A percentile compares a stretch with the other conserved stretches of the same genome.
phyloP scores from a whole-genome alignment of 345 rosid species.

The Syzygium jambos region DNA sequence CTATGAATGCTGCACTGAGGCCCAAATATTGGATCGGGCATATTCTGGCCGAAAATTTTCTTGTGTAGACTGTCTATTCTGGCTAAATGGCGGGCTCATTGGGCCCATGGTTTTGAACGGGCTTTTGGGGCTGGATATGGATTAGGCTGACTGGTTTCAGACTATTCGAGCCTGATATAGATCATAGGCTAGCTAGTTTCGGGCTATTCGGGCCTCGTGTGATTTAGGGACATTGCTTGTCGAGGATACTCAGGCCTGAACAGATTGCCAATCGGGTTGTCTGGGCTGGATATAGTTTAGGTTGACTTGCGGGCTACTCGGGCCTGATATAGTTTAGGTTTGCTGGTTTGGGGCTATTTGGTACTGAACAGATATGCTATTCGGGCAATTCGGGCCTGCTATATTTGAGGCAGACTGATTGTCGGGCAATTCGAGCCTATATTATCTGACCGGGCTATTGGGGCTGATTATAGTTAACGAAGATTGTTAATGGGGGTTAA shows the following conservation, averaged over 20 bases:
- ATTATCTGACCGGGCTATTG: no score
- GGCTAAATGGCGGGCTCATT: neutral
- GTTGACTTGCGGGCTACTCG: neutral
- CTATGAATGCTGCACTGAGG: neutral
- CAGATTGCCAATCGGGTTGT: neutral
- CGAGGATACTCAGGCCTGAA: neutral
- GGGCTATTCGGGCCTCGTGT: neutral
- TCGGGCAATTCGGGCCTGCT: neutral
- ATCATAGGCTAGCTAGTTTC: neutral
- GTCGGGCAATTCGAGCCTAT: no score
- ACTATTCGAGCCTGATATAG: neutral
- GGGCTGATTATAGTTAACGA: neutral
- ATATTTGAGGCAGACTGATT: neutral
- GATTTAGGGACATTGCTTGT: neutral
- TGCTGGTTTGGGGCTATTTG: no score
- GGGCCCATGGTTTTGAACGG: neutral
- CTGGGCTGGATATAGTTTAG: neutral
- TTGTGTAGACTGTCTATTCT: neutral
- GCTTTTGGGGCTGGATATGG: neutral
- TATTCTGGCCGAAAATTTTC: neutral
- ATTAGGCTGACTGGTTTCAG: neutral
- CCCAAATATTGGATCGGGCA: neutral
- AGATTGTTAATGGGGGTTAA: neutral
- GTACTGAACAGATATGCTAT: no score
- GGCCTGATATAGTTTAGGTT: neutral